These are phyloP conservation scores for Fraxinus sp. DNA, from an alignment of 305 asterid genomes.

Conservation along the genomic window DNA sequence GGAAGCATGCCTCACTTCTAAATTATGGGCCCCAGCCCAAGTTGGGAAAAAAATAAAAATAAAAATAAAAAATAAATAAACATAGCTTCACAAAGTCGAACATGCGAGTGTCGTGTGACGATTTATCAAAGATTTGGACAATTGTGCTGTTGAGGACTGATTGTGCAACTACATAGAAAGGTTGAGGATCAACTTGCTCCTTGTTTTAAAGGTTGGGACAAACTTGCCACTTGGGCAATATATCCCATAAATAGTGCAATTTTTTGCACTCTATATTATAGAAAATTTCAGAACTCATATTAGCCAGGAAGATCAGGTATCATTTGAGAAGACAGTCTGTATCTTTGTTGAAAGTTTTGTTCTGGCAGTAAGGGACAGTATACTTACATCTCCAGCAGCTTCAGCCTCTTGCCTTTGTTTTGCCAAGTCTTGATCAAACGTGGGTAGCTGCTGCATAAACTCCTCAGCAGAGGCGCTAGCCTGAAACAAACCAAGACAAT, in stretches of 20 bases:
- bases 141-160: neutral
- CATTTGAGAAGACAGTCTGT: neutral
- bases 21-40: neutral
- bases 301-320: neutral
- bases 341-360: neutral
- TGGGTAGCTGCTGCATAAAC: conserved; percentile 71
- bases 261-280: neutral
- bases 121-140: neutral
- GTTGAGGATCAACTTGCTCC: neutral
- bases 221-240: neutral
- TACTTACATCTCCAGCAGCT: conserved; percentile 83
- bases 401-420: conserved; percentile 77
- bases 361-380: neutral
- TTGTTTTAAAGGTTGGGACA: neutral
- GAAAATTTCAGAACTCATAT: neutral
- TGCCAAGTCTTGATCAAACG: conserved; percentile 68
- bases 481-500: conserved; percentile 43
- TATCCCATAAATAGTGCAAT: neutral
- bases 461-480: conserved; percentile 67
- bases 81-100: neutral
- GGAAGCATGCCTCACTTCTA: neutral
- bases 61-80: neutral
- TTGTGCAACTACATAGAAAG: neutral
- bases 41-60: neutral
- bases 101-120: neutral